Evolutionary conservation across 164 flowering plant genomes (phyloP).

Genomic region (Tetrastigma voinierianum): DNA sequence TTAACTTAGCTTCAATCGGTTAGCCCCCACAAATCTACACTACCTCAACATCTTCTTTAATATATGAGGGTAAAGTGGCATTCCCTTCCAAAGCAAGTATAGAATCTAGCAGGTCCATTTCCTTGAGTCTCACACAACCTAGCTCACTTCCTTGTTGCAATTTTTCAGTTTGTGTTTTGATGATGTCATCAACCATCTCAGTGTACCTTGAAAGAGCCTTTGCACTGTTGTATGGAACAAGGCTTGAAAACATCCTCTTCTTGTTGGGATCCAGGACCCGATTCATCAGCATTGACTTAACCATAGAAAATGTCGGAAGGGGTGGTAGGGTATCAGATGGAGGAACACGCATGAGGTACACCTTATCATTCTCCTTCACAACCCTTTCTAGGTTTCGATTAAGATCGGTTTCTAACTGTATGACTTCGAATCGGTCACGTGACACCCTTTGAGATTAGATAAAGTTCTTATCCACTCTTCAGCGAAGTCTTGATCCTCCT

Average conservation of each 20-base stretch:
- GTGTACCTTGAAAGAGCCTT: conserved; percentile 96
- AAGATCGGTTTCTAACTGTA: conserved; percentile 67
- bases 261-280: conserved; percentile 91
- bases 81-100: too few relatives aligned
- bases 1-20: conserved; percentile 83
- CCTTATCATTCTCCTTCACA: too few relatives aligned
- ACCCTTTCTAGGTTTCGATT: too few relatives aligned
- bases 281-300: conserved; percentile 75
- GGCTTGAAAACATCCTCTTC: conserved; percentile 85
- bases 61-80: too few relatives aligned
- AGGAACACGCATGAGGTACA: too few relatives aligned
- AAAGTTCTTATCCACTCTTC: conserved; percentile 71
- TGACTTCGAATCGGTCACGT: conserved; percentile 65
- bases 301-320: conserved; percentile 85
- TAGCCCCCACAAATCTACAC: conserved; percentile 97
- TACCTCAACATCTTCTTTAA: too few relatives aligned
- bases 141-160: conserved; percentile 95
- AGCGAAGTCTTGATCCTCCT: conserved; percentile 90
- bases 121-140: conserved; percentile 86
- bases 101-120: conserved; percentile 99
- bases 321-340: conserved; percentile 63
- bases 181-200: too few relatives aligned
- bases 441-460: conserved; percentile 77
- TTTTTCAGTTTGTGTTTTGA: conserved; percentile 89
- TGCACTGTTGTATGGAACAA: conserved; percentile 92